Evolutionary conservation across 495 filamentous ascomycete genomes (phyloP).

Genomic region (Penicillium malachiteum): DNA sequence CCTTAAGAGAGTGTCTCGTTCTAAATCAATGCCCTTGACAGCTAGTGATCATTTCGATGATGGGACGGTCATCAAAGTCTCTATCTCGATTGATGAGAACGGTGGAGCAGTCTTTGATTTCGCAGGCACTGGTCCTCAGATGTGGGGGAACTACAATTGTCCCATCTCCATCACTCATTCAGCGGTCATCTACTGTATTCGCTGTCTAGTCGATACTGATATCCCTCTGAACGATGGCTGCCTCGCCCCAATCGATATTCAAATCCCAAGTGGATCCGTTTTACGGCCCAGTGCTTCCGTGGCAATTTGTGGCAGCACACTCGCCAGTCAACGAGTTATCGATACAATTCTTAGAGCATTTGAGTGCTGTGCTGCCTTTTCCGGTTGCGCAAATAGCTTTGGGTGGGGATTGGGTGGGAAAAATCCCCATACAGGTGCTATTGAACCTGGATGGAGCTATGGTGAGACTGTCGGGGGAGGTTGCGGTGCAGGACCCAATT

Average conservation of each 20-base stretch:
- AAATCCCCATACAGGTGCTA: slow-evolving; percentile 1
- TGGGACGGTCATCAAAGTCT: slow-evolving; percentile 2
- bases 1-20: not conserved
- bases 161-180: slow-evolving; percentile 4
- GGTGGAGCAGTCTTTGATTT: slow-evolving; percentile 6
- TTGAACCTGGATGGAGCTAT: slow-evolving; percentile 7
- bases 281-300: slow-evolving; percentile 4
- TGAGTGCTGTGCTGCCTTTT: not conserved
- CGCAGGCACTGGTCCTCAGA: slow-evolving; percentile 3
- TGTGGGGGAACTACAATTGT: slow-evolving; percentile 6
- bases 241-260: slow-evolving; percentile 2
- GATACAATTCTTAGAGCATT: slow-evolving; percentile 3
- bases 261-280: not conserved
- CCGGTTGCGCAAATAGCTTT: slow-evolving; percentile 3
- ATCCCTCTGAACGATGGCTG: slow-evolving; percentile 6
- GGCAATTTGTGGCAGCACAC: slow-evolving; percentile 3
- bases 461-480: slow-evolving; percentile 5
- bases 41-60: slow-evolving; percentile 4
- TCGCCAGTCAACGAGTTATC: slow-evolving; percentile 4
- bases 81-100: not conserved
- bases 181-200: slow-evolving; percentile 1
- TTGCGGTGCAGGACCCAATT: not conserved
- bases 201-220: slow-evolving; percentile 1
- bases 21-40: not conserved
- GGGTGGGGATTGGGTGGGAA: slow-evolving; percentile 4